Evolutionary conservation across 2,329 filamentous ascomycete genomes (phyloP), one percentile per base, ranked within the genome.

Genomic region (Laburnicola sp.): DNA sequence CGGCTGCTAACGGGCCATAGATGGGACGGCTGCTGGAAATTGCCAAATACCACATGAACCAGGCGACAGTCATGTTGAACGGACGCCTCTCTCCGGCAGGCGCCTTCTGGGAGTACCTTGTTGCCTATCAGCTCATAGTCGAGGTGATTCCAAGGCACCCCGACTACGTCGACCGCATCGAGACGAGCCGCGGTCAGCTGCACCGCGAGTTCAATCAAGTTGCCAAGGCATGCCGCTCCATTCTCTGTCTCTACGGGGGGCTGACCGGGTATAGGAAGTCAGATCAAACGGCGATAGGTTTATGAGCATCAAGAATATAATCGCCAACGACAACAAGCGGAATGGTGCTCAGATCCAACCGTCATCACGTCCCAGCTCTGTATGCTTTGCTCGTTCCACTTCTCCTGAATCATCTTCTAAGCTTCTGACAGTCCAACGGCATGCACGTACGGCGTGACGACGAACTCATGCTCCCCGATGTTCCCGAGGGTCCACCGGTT

Each of bases 51-150:
- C 72, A 74, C 47, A 70, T 79, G 51, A 69, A 63, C 34, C 69
- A 70, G 39, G 86, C 89, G 32, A 81, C 85, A 45, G 77, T 80
- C 50, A 62, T 85, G 51, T 58, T 70, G 26, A 49, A 52, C 40
- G 60, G 50, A 30, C 68, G 70, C 32, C 30, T 82, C 82, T 54
- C 73, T 77, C 83, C 86, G 4, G 91, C 94, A 10, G 66, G 73
- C 85, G 92, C 92, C 2, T 87, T 96, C 48, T 83, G 88, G 58
- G 89, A 96, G 54, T 97, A 93, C 66, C 81, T 97, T 51, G 84
- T 87, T 56, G 89, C 92, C 8, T 91, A 83, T 53, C 86, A 91
- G 50, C 87, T 97, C 48, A 82, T 88, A 10, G 80, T 91, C 44
- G 86, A 93, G 49, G 77, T 86, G 36, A 86, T 97, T 25, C 88